Conservation (phyloP, 495 filamentous ascomycete genomes). For the Xylaria bambusicola region DNA sequence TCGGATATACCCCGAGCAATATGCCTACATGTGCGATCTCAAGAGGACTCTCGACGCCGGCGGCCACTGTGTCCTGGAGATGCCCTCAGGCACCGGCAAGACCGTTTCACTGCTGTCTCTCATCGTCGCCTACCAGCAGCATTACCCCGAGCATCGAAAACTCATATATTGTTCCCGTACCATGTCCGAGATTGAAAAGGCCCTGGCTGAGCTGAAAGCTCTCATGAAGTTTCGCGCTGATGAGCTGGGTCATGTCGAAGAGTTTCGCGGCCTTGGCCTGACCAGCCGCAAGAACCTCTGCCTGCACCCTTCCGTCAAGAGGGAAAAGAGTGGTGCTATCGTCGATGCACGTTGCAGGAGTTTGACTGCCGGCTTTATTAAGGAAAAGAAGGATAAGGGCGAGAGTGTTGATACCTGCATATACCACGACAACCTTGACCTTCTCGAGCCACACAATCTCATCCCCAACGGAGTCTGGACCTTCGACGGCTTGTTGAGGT, state of each 20-base stretch:
- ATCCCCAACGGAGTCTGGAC: constrained; percentile 95
- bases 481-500: constrained; percentile 80
- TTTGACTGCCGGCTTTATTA: constrained; percentile 94
- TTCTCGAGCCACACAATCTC: constrained; percentile 90
- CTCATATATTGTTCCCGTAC: constrained; percentile 98
- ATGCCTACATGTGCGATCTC: constrained; percentile 91
- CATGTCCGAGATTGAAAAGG: constrained; percentile 96
- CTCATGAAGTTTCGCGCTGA: constrained; percentile 92
- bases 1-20: constrained; percentile 82
- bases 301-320: constrained; percentile 90
- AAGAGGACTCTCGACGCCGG: constrained; percentile 93
- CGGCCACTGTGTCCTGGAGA: constrained; percentile 97
- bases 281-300: constrained; percentile 98
- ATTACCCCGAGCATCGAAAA: constrained; percentile 87
- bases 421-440: constrained; percentile 96
- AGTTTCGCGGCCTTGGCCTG: constrained; percentile 87
- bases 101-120: constrained; percentile 93
- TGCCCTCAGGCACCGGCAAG: constrained; percentile 99
- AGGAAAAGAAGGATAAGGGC: constrained; percentile 91
- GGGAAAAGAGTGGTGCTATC: constrained; percentile 89
- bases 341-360: constrained; percentile 95
- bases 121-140: constrained; percentile 94
- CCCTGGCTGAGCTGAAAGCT: constrained; percentile 83
- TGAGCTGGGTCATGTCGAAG: constrained; percentile 83
- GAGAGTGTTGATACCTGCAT: constrained; percentile 93